These are phyloP conservation scores for Phaeophleospora eucalypticola DNA, from an alignment of 2,329 filamentous ascomycete species.

Conservation along the genomic window DNA sequence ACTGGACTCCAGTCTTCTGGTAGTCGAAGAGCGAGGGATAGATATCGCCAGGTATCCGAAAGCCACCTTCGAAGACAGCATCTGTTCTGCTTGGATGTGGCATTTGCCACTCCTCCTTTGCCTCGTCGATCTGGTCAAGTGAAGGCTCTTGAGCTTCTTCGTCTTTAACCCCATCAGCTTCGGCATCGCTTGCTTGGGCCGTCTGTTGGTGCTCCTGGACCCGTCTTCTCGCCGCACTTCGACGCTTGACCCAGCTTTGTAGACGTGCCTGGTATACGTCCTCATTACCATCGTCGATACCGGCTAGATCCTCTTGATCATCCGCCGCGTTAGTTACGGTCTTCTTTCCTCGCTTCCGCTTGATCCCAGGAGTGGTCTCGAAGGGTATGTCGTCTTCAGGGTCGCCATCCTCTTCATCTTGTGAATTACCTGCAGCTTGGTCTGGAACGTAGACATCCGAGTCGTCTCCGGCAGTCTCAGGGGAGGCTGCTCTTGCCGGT, in stretches of 20 bases:
- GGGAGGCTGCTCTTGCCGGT: conserved; percentile 19
- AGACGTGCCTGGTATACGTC: conserved; percentile 71
- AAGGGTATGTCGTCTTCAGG: conserved; percentile 33
- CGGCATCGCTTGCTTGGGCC: conserved; percentile 9
- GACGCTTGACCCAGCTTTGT: conserved; percentile 65
- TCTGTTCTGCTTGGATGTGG: conserved; percentile 81
- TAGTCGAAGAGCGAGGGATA: conserved; percentile 92
- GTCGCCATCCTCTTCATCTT: conserved; percentile 37
- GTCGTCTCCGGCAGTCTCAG: conserved; percentile 29
- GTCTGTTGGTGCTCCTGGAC: conserved; percentile 18
- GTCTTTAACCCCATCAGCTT: conserved; percentile 11
- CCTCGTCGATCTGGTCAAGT: conserved; percentile 32
- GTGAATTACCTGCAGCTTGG: conserved; percentile 36
- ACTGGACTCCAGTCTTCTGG: conserved; percentile 94
- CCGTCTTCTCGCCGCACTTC: conserved; percentile 55
- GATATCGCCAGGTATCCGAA: conserved; percentile 86
- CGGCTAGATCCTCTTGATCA: conserved; percentile 53
- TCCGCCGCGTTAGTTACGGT: conserved; percentile 24
- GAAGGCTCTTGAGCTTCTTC: conserved; percentile 33
- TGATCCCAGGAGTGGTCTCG: conserved; percentile 35
- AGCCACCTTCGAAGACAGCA: conserved; percentile 66
- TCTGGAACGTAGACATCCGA: conserved; percentile 42
- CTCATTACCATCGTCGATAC: conserved; percentile 86
- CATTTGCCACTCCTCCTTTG: conserved; percentile 68
- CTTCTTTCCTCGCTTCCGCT: conserved; percentile 36